Evolutionary conservation across 2,329 filamentous ascomycete genomes (phyloP).

Genomic region (Diaporthe ilicicola): DNA sequence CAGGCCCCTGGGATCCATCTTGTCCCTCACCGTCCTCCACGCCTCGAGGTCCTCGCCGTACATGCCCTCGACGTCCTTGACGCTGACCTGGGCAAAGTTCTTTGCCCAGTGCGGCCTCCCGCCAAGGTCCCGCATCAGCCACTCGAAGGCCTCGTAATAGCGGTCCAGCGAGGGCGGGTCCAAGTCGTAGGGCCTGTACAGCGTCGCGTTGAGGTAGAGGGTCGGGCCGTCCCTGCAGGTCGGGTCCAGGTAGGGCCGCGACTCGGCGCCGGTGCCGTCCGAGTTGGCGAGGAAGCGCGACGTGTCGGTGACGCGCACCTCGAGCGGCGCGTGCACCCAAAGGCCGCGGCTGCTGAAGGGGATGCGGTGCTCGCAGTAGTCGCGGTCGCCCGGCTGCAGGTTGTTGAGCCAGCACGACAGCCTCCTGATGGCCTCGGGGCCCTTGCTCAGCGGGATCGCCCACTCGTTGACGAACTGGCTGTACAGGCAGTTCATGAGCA

Average conservation of each 20-base stretch:
- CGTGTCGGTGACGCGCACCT: constrained; percentile 78
- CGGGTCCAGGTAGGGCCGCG: constrained; percentile 64
- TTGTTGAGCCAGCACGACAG: constrained; percentile 87
- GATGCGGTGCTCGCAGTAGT: constrained; percentile 68
- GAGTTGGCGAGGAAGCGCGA: constrained; percentile 44
- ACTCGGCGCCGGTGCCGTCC: constrained; percentile 33
- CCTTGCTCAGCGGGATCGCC: constrained; percentile 86
- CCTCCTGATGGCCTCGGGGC: constrained; percentile 85
- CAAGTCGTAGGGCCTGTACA: constrained; percentile 77
- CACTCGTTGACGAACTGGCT: constrained; percentile 99
- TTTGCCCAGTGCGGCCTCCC: constrained; percentile 85
- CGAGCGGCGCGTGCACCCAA: constrained; percentile 80
- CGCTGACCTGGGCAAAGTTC: constrained; percentile 68
- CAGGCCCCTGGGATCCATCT: constrained; percentile 77
- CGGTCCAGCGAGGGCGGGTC: constrained; percentile 74
- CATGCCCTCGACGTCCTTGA: constrained; percentile 63
- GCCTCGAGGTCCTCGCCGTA: constrained; percentile 69
- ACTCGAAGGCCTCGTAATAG: constrained; percentile 84
- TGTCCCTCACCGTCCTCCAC: constrained; percentile 70
- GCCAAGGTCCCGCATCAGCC: constrained; percentile 79
- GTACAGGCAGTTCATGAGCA: constrained; percentile 97
- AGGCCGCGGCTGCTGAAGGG: constrained; percentile 74
- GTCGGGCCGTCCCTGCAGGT: constrained; percentile 67
- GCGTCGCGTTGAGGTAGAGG: constrained; percentile 81
- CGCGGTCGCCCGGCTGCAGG: constrained; percentile 61